Percentiles rank a stretch among this genome's conserved stretches.
Evolutionary conservation across 2,329 filamentous ascomycete species (phyloP).

Genomic region (Penicillium olsonii): DNA sequence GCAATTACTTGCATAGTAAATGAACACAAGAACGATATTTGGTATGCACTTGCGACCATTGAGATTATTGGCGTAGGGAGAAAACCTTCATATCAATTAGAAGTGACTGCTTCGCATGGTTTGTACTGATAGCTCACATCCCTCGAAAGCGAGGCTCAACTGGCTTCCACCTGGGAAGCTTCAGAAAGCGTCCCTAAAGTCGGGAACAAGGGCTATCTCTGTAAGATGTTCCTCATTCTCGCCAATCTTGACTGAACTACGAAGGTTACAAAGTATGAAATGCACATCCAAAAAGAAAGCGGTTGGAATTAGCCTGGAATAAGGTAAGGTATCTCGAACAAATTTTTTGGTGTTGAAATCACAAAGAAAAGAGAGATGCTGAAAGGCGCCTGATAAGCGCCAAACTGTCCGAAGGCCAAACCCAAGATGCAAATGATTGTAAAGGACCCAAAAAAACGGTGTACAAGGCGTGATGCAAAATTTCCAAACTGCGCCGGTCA

Average conservation of each 20-base stretch:
- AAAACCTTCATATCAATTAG: too few species aligned
- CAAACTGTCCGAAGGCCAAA: conserved; percentile 3
- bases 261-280: not conserved
- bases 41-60: too few species aligned
- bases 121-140: too few species aligned
- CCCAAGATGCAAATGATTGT: conserved; percentile 10
- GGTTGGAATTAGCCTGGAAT: not conserved
- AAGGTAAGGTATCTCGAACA: not conserved
- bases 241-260: not conserved
- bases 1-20: too few species aligned
- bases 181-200: too few species aligned
- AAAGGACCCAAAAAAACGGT: conserved; percentile 1
- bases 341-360: not conserved
- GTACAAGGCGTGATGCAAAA: conserved; percentile 4
- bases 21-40: too few species aligned
- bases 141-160: too few species aligned
- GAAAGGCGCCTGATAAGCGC: conserved; percentile 1
- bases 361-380: not conserved
- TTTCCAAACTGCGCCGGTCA: conserved; percentile 7
- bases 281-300: not conserved
- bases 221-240: too few species aligned
- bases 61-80: too few species aligned
- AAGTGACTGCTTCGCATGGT: too few species aligned
- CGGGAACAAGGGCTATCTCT: too few species aligned
- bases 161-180: too few species aligned